Percentiles rank a stretch among this genome's conserved stretches.
Evolutionary conservation across 768 basidiomycete genomes (phyloP).

Genomic region (Pisolithus marmoratus): DNA sequence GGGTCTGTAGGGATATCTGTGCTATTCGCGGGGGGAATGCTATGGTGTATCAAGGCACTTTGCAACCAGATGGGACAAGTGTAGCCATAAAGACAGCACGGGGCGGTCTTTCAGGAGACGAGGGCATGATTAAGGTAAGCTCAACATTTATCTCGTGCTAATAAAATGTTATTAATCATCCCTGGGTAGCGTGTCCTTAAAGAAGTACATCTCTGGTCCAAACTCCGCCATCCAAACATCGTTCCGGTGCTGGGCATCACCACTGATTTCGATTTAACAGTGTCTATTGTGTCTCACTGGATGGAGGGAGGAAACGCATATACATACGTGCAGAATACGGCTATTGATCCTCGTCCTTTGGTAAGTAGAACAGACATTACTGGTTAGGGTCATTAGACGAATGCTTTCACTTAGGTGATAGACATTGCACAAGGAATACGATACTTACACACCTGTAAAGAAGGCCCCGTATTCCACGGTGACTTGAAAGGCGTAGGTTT

Average conservation of each 20-base stretch:
- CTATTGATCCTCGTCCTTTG: neutral
- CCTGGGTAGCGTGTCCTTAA: neutral
- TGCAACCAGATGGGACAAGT: neutral
- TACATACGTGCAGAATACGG: neutral
- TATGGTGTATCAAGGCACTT: neutral
- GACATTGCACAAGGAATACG: slow-evolving; percentile 32
- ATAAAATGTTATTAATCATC: neutral
- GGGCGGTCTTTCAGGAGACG: neutral
- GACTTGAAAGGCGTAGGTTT: neutral
- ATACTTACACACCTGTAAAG: slow-evolving; percentile 29
- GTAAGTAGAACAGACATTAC: neutral
- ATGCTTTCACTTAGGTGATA: slow-evolving; percentile 18
- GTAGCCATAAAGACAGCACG: neutral
- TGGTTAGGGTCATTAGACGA: neutral
- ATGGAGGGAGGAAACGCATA: neutral
- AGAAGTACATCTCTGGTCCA: neutral
- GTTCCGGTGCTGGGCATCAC: neutral
- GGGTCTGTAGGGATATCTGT: neutral
- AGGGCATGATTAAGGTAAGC: neutral
- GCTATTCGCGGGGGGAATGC: neutral
- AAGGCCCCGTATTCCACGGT: slow-evolving; percentile 22
- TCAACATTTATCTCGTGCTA: neutral
- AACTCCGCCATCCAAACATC: neutral
- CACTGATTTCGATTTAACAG: neutral
- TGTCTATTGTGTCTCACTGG: neutral